Conservation (phyloP, 2,329 filamentous ascomycete species). For the Aspergillus fructus region DNA sequence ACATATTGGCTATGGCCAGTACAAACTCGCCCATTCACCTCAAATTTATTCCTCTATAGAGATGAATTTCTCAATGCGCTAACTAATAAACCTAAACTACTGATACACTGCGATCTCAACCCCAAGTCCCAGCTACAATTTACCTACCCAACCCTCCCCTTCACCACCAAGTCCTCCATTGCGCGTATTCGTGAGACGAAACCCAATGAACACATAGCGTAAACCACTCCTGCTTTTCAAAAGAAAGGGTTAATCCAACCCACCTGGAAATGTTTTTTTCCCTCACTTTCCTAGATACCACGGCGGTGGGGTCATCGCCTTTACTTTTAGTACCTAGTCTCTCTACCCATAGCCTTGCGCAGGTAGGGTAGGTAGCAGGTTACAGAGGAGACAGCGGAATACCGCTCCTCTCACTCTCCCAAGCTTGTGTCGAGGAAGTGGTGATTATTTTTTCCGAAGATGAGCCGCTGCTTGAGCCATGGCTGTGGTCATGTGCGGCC, state of each 20-base stretch:
- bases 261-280: neutral
- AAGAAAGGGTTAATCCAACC: neutral
- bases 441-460: neutral
- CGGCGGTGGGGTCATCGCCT: neutral
- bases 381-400: neutral
- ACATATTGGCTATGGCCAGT: no score
- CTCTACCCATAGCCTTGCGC: neutral
- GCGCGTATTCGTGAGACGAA: neutral
- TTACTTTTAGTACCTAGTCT: neutral
- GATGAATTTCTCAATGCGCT: neutral
- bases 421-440: neutral
- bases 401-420: neutral
- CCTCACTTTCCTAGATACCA: neutral
- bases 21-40: neutral
- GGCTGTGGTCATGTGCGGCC: neutral
- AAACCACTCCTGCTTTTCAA: neutral
- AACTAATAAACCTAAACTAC: neutral
- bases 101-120: neutral
- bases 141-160: neutral
- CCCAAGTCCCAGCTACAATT: neutral
- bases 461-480: neutral
- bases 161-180: neutral
- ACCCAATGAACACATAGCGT: neutral
- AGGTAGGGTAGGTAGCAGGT: no score
- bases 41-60: neutral